Base-by-base conservation (phyloP, 495 filamentous ascomycete genomes). In the Xanthoparmelia taractica region DNA sequence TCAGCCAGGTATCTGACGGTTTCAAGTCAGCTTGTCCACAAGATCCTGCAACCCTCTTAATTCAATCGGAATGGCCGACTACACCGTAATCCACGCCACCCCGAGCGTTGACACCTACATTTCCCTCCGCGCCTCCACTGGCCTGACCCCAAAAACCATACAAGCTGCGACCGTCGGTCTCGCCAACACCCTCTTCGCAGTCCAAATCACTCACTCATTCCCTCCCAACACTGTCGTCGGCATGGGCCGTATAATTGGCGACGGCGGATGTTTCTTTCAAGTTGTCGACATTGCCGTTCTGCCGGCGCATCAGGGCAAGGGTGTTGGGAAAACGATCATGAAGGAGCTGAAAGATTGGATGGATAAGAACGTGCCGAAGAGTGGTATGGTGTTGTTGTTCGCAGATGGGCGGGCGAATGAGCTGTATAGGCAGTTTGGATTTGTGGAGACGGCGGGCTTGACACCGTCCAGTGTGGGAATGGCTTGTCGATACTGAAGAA, bases 221-320 rank as follows among this genome's bases (percentile, higher is more conserved):
- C 0, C 48, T 7, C 29, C 34, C 33, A 18, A 33, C 17, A 48
- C 15, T 10, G 15, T 59, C 36, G 18, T 66, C 33, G 80, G 68
- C 3, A 82, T 84, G 79, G 80, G 78, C 61, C 75, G 81, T 27
- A 72, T 83, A 7, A 73, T 81, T 59, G 76, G 79, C 29, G 82
- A 84, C 67, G 79, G 80, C 13, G 77, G 73, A n/a, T 80, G 78
- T 73, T 81, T 80, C 61, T 82, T 80, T 61, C 73, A 77, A 15
- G 70, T 84, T 58, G 75, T 75, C n/a, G 82, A 84, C 68, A 78
- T 84, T 71, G 77, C 76, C 2, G 77, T 82, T 15, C 67, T 78
- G 29, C 77, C 80, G 2, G 72, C 64, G 7, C 77, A 83, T 63
- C 79, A 80, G 65, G 71, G 76, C 34, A 75, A 76, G 48, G 81